Base-by-base conservation (phyloP, 2,329 filamentous ascomycete species). In the Colletotrichum lentis region DNA sequence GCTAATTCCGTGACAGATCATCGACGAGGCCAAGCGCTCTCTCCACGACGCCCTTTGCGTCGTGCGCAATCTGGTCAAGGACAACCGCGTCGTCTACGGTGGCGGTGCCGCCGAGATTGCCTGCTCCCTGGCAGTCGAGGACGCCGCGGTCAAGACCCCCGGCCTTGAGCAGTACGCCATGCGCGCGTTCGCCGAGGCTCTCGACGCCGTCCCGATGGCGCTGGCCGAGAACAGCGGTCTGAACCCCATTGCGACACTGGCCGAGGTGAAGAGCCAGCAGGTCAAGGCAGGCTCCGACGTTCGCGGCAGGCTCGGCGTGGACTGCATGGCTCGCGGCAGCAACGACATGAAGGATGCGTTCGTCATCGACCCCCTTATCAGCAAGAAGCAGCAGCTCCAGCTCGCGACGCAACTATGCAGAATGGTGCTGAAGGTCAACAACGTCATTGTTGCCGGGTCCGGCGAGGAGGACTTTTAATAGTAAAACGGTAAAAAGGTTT, bases 151-250 rank as follows among this genome's bases (percentile, higher is more conserved):
- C 76, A 93, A 97, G 89, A 97, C 93, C 60, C 93, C 94, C 27
- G 96, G 96, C n/a, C 88, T 99, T 46, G 95, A 97, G 82, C 96
- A 99, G 82, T 99, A 99, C 80, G 94, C 95, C 72, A 99, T 99
- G 95, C 92, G 96, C 70, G 96, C 96, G 27, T 99, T 99, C 77
- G 88, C 96, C 69, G 95, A 98, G 80, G 96, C 96, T 5, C 88
- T 99, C 43, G 96, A 99, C 79, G 86, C 92, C 1, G 86, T 99
- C 1, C 96, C 96, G 41, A 96, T 99, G 93, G 93, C 96, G 2
- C 86, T 99, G 69, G 94, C 96, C 11, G 95, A 99, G 86, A 99
- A 99, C 86, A 97, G 93, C 73, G 96, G 96, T 70, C 85, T 98
- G 71, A 97, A 93, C 81, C 93, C 96, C 18, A 99, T 99, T 74